Conservation (phyloP, 2,329 filamentous ascomycete species). For the Fusarium transvaalense region DNA sequence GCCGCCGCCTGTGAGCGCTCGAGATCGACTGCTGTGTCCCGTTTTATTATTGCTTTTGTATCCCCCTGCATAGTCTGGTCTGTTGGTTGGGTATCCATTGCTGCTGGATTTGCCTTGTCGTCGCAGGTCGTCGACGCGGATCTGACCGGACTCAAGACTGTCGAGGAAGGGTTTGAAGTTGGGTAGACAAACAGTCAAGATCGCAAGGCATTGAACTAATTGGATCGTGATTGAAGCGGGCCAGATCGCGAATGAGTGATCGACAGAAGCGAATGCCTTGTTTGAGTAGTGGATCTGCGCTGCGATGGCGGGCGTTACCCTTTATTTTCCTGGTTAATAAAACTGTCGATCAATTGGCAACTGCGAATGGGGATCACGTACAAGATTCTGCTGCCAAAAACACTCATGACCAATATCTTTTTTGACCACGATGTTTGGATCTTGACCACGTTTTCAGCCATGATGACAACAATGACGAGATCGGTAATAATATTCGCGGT, state of each 20-base stretch:
- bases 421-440: conserved; percentile 49
- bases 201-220: conserved; percentile 48
- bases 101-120: conserved; percentile 47
- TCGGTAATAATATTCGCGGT: conserved; percentile 50
- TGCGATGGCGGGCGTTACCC: conserved; percentile 48
- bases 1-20: not conserved
- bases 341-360: not conserved
- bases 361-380: conserved; percentile 32
- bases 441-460: conserved; percentile 47
- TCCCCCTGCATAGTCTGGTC: conserved; percentile 35
- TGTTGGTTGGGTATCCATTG: conserved; percentile 42
- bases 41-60: conserved; percentile 45
- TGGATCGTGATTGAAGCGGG: conserved; percentile 42
- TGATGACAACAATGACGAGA: conserved; percentile 45
- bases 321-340: not conserved
- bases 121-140: conserved; percentile 48
- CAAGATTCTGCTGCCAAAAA: conserved; percentile 51
- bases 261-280: conserved; percentile 39
- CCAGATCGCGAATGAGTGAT: conserved; percentile 46
- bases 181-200: conserved; percentile 47
- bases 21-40: conserved; percentile 35
- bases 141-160: conserved; percentile 48
- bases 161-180: conserved; percentile 51
- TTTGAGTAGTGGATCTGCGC: conserved; percentile 47
- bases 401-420: conserved; percentile 47